Evolutionary conservation across 2,329 filamentous ascomycete genomes (phyloP), one percentile per base, ranked within the genome.

Genomic region (Fusarium secorum): DNA sequence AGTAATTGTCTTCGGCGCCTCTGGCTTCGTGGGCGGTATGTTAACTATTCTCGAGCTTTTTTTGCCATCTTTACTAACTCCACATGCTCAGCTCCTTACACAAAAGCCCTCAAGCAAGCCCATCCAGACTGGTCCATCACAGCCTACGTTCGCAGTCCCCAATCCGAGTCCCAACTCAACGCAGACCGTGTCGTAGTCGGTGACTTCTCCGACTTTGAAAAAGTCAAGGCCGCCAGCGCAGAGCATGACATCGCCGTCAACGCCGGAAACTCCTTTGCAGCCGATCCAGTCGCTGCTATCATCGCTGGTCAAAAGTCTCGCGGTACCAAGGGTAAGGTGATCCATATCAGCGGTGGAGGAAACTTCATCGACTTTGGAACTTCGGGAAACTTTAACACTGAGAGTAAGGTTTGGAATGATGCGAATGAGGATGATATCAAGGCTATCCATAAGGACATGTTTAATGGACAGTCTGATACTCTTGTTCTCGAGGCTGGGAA

Each of bases 331-430:
- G 63, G 63, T 0, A 66, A 41, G 0, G 7, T 66, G 0, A 60
- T 66, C 2, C 63, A 66, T 0, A 66, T 66, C 15, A 66, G 63
- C 1, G 63, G 63, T 2, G 63, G 36, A 0, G 63, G 63, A 2
- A 66, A 66, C 7, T 66, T 66, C 1, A 66, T 66, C 8, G 61
- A 60, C 8, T 60, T 36, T 41, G 61, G 63, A 11, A 66, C 63
- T 7, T 66, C 63, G 2, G 63, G 61, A 1, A 66, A 32, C 20
- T 66, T 60, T 0, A 66, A 66, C 3, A 35, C 45, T 1, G 61
- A 52, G 2, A 66, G 63, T 1, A 66, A 66, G 13, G 39, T 66
- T 5, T 66, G 63, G 63, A 66, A 66, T 9, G 63, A 66, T 10
- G 33, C 45, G 7, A 60, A 51, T 6, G 61, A 60, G 18, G 33